Percentiles rank a stretch among this genome's conserved stretches.
phyloP scores from a whole-genome alignment of 208 protist species.

The Leishmania aethiopica region DNA sequence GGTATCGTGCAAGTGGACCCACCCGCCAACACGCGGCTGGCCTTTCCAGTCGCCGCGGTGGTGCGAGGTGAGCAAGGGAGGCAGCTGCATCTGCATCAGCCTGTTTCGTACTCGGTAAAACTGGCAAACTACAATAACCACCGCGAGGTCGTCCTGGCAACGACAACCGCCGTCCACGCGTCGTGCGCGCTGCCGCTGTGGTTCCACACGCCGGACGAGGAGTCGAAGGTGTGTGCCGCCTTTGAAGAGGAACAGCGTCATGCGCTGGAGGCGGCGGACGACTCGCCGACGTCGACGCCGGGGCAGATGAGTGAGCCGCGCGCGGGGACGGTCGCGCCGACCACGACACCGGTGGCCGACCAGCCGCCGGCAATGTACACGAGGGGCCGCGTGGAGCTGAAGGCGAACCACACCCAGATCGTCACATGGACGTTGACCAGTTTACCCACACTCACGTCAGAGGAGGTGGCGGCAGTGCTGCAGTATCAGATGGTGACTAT shows the following conservation, averaged over 20 bases:
- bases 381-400: constrained; percentile 46
- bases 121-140: constrained; percentile 34
- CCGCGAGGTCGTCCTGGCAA: constrained; percentile 26
- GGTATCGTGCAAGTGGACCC: constrained; percentile 32
- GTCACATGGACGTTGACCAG: constrained; percentile 55
- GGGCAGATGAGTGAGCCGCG: constrained; percentile 7
- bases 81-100: constrained; percentile 30
- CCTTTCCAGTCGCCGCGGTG: constrained; percentile 30
- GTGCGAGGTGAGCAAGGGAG: constrained; percentile 27
- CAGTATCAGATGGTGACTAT: constrained; percentile 53
- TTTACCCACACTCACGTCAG: constrained; percentile 41
- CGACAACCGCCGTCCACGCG: constrained; percentile 9
- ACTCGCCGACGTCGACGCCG: not conserved
- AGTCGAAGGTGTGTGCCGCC: constrained; percentile 18
- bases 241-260: constrained; percentile 32
- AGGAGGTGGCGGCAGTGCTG: constrained; percentile 41
- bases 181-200: constrained; percentile 24
- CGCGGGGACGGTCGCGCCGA: constrained; percentile 14
- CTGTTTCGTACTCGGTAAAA: constrained; percentile 29
- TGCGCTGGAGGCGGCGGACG: not conserved
- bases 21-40: constrained; percentile 22
- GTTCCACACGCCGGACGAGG: constrained; percentile 32
- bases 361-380: constrained; percentile 17
- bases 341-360: constrained; percentile 8
- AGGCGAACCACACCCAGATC: constrained; percentile 43